Base-by-base conservation (phyloP, 2,329 filamentous ascomycete genomes). In the Teratosphaeria nubilosa region DNA sequence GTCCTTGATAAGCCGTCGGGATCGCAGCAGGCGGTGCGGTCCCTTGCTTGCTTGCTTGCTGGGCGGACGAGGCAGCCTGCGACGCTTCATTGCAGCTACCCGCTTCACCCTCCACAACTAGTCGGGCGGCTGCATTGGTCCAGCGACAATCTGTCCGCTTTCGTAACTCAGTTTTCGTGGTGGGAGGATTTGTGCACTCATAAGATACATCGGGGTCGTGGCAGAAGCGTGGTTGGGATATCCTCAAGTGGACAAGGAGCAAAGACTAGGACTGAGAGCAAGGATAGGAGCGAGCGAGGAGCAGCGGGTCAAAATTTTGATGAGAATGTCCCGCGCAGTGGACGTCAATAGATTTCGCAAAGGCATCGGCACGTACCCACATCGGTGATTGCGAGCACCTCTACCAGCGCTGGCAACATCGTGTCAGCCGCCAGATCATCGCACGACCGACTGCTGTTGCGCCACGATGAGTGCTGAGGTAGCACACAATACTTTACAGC, bases 361-460 rank as follows among this genome's bases (percentile, higher is more conserved):
- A 67, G 70, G 70, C 62, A 70, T 72, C 63, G 71, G 68, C 62
- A 70, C 67, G 56, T 63, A 62, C 62, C 66, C 64, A 58, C 61
- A 41, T 58, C 64, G 63, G 66, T 71, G 67, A 72, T 58, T 60
- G 59, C 51, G 59, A 59, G 59, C 56, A 54, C 59, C 7, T 59
- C 60, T 59, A 53, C 59, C 56, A 59, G 60, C 59, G 57, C 58
- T 60, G 54, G 20, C 10, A n/a, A 56, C 11, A n/a, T 24, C 32
- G 20, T 53, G 24, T 45, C 41, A 25, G 53, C 30, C 30, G 30
- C 56, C n/a, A 53, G 51, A 20, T 13, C 25, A 48, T 48, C n/a
- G 41, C 41, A 51, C 56, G 57, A 58, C 27, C 56, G 57, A 58
- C 24, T 10, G 54, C 54, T 50, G 54, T 51, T 63, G 58, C 59